These are phyloP conservation scores for Prunus fruticosa DNA, from an alignment of 306 rosid genomes.

Conservation along the genomic window DNA sequence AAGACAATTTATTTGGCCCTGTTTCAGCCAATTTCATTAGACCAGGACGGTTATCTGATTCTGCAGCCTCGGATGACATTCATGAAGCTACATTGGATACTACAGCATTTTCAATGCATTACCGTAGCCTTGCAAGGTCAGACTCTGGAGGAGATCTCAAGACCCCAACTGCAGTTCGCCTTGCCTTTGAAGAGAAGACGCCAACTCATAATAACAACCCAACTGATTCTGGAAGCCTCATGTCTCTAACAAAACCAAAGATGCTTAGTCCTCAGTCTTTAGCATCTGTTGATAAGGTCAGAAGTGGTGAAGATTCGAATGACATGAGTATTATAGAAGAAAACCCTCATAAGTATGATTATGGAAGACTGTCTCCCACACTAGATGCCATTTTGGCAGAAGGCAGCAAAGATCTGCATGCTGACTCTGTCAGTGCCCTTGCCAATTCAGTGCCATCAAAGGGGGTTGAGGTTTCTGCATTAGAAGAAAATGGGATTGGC, in stretches of 20 bases:
- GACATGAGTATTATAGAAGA: conserved; percentile 80
- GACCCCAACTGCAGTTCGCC: conserved; percentile 57
- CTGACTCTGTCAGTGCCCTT: conserved; percentile 23
- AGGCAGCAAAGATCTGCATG: conserved; percentile 45
- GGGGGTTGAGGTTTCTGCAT: conserved; percentile 13
- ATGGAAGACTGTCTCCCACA: conserved; percentile 51
- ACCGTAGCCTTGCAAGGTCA: conserved; percentile 78
- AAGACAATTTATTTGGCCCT: conserved; percentile 75
- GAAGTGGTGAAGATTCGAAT: conserved; percentile 56
- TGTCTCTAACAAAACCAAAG: conserved; percentile 59
- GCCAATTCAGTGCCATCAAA: conserved; percentile 12
- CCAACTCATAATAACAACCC: conserved; percentile 33
- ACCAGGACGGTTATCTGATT: conserved; percentile 64
- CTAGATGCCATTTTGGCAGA: conserved; percentile 62
- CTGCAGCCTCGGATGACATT: conserved; percentile 57
- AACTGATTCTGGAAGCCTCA: conserved; percentile 49
- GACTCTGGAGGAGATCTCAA: conserved; percentile 66
- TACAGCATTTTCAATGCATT: conserved; percentile 88
- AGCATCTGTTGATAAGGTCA: conserved; percentile 25
- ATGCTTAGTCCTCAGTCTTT: conserved; percentile 30
- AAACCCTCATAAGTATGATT: conserved; percentile 40
- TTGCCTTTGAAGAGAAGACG: conserved; percentile 48
- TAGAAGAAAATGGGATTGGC: conserved; percentile 7
- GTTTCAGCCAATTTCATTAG: conserved; percentile 76
- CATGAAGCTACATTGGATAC: conserved; percentile 87